Conservation (phyloP, 1,284 basidiomycete species). For the Irpex sp. region DNA sequence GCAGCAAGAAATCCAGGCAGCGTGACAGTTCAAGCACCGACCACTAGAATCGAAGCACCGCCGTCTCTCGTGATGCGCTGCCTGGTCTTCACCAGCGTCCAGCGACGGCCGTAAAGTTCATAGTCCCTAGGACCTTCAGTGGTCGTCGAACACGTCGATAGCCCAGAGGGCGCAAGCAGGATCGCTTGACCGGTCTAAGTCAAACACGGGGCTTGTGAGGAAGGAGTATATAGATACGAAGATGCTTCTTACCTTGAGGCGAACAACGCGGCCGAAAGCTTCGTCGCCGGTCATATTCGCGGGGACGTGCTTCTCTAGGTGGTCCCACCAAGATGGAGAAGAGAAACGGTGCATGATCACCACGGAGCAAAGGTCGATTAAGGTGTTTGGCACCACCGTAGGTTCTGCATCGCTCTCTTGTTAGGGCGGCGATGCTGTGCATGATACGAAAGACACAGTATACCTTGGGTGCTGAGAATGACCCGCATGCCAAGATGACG, state of each 20-base stretch:
- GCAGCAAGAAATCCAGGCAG: neutral
- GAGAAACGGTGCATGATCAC: slow-evolving; percentile 69
- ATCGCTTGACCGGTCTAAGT: slow-evolving; percentile 63
- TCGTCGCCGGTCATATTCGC: slow-evolving; percentile 53
- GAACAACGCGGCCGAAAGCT: slow-evolving; percentile 64
- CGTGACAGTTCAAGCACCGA: neutral
- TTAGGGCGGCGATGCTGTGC: too few species aligned
- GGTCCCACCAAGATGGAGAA: slow-evolving; percentile 70
- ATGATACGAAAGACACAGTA: too few species aligned
- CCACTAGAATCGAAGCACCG: slow-evolving; percentile 55
- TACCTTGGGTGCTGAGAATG: slow-evolving; percentile 73
- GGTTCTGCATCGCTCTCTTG: slow-evolving; percentile 49
- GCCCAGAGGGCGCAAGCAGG: slow-evolving; percentile 57
- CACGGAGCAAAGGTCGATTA: slow-evolving; percentile 66
- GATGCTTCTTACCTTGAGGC: slow-evolving; percentile 43
- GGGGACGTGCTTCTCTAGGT: slow-evolving; percentile 62
- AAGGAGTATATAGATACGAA: neutral
- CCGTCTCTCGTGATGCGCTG: slow-evolving; percentile 59
- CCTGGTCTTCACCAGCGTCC: slow-evolving; percentile 55
- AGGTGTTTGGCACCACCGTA: slow-evolving; percentile 62
- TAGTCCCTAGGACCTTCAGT: neutral
- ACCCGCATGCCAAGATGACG: slow-evolving; percentile 70
- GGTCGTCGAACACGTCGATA: slow-evolving; percentile 32
- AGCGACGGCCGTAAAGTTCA: slow-evolving; percentile 40
- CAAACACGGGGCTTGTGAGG: neutral